Evolutionary conservation across 306 rosid genomes (phyloP).

Genomic region (Psophocarpus tetragonolobus): DNA sequence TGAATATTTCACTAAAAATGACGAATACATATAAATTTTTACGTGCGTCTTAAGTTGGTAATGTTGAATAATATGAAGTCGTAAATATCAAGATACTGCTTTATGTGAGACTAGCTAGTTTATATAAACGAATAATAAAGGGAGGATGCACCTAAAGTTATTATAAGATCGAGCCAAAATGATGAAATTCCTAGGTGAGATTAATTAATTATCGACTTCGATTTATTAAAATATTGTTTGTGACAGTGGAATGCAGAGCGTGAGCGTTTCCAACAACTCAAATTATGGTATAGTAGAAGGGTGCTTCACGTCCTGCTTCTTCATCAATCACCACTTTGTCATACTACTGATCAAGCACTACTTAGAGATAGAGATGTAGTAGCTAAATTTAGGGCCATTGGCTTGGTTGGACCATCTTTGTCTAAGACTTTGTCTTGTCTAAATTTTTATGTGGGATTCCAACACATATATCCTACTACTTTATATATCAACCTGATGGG

Average conservation of each 20-base stretch:
- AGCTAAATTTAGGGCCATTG: background rate
- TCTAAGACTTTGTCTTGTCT: conserved; percentile 29
- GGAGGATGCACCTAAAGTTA: too few species aligned
- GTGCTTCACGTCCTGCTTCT: conserved; percentile 11
- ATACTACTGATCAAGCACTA: conserved; percentile 11
- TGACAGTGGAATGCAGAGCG: background rate
- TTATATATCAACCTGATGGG: background rate
- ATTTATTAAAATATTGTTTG: background rate
- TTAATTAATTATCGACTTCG: background rate
- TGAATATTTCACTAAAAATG: background rate
- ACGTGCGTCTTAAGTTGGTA: background rate
- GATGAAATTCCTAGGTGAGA: background rate
- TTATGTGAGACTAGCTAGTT: background rate
- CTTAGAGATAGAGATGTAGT: background rate
- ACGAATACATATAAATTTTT: background rate
- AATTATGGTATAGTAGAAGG: background rate
- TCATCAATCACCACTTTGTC: conserved; percentile 21
- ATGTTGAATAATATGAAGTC: background rate
- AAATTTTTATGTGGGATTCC: background rate
- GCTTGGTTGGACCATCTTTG: conserved; percentile 8
- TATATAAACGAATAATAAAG: background rate
- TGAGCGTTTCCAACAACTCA: background rate
- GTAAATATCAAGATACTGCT: background rate
- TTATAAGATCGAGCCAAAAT: background rate
- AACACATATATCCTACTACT: background rate